Base-by-base conservation (phyloP, 352 stramenopile species). In the Thraustochytrium sp. region DNA sequence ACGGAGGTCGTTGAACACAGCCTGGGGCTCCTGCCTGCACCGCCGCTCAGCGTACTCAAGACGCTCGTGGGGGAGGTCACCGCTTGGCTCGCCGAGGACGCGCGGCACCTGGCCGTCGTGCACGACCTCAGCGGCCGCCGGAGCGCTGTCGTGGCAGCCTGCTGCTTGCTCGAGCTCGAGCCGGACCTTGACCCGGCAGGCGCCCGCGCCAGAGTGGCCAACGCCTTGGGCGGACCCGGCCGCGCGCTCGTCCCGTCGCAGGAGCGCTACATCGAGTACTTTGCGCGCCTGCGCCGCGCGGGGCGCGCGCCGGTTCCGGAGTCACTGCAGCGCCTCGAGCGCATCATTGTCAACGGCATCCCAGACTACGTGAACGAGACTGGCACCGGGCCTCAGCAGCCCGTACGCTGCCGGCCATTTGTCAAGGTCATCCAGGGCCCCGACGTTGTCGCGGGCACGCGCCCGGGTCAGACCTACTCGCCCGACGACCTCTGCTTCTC, bases 281-380 rank as follows among this genome's bases (percentile, higher is more conserved):
- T 80, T 44, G 36, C 65, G 34, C 59, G 46, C 16, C 59, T 55
- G 18, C 16, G n/a, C n/a, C 48, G 48, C 16, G 48, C 48, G n/a
- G 16, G 16, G 18, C 48, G 48, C n/a, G 48, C 16, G n/a, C 48
- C 16, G 18, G 8, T 63, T 5, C n/a, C 54, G 54, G 8, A 8
- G 23, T 23, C 5, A 21, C 62, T 37, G 5, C 68, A 55, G 26
- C 48, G 48, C 9, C 53, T 80, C 5, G 34, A 80, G 38, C 68
- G 68, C 42, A 72, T 80, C 37, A 80, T 80, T 75, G 68, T 80
- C 4, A 80, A 80, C 34, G 68, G 68, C 4, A 80, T 80, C 53
- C 68, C 68, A 34, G 68, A 80, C 4, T 80, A 55, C 31, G 68
- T 80, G 21, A 80, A 80, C 42, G 46, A 38, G 31, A 23, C 21